These are phyloP conservation scores for Cercospora zeae-maydis DNA, from an alignment of 2,329 filamentous ascomycete species.

Conservation along the genomic window DNA sequence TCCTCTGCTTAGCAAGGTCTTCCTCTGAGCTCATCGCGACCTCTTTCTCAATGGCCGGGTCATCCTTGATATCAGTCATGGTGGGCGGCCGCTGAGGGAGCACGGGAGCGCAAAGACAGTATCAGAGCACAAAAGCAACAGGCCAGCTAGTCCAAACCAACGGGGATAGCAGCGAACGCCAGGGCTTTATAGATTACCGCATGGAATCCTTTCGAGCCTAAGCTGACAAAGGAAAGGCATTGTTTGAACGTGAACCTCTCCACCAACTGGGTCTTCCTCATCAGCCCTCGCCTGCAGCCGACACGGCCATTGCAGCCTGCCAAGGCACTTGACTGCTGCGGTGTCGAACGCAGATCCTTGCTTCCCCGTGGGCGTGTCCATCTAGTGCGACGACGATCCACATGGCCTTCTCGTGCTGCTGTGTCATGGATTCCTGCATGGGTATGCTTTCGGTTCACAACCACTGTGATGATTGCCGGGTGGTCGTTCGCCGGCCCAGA, in stretches of 20 bases:
- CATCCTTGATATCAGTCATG: conserved; percentile 13
- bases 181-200: conserved; percentile 5
- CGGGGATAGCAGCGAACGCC: neutral
- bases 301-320: neutral
- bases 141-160: neutral
- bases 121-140: neutral
- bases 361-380: conserved; percentile 8
- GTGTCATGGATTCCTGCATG: neutral
- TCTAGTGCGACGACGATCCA: conserved; percentile 5
- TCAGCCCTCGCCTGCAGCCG: conserved; percentile 5
- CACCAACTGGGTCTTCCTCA: neutral
- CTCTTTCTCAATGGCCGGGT: conserved; percentile 7
- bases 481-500: neutral
- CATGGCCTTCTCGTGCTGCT: neutral
- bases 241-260: neutral
- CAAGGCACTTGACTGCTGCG: conserved; percentile 10
- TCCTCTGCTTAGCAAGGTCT: conserved; percentile 3
- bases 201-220: neutral
- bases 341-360: neutral
- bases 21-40: conserved; percentile 11
- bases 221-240: conserved; percentile 1
- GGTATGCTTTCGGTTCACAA: neutral
- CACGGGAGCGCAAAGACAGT: neutral
- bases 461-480: neutral
- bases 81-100: conserved; percentile 1